Evolutionary conservation across 176 grass and related monocot genomes (phyloP).

Genomic region (Themeda triandra): DNA sequence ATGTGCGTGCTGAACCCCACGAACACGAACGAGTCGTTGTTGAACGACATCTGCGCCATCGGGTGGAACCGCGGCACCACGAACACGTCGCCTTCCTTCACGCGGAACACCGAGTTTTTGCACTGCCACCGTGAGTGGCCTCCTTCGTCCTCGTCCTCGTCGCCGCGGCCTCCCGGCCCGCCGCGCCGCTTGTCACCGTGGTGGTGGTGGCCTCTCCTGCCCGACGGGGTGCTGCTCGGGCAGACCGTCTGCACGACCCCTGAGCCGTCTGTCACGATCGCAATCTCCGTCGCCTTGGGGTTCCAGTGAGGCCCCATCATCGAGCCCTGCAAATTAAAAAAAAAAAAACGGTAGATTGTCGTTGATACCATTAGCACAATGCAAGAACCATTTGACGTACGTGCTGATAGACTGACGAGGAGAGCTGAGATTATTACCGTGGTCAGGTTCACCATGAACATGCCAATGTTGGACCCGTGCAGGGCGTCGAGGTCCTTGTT

Average conservation of each 20-base stretch:
- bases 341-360: background rate
- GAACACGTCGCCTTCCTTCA: conserved; percentile 82
- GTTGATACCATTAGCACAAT: background rate
- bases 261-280: conserved; percentile 50
- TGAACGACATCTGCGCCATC: conserved; percentile 89
- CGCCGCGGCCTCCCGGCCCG: background rate
- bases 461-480: conserved; percentile 45
- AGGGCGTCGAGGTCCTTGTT: conserved; percentile 53
- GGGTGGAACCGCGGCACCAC: conserved; percentile 72
- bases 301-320: conserved; percentile 99
- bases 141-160: background rate
- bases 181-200: background rate
- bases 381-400: background rate
- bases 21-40: conserved; percentile 77
- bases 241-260: conserved; percentile 79
- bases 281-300: conserved; percentile 78
- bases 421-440: conserved; percentile 16
- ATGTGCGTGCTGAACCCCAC: conserved; percentile 79
- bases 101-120: conserved; percentile 47
- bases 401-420: background rate
- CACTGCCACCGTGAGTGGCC: conserved; percentile 26
- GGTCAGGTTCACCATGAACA: conserved; percentile 90
- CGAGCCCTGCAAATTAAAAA: conserved; percentile 40
- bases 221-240: conserved; percentile 36
- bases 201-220: background rate